A percentile compares a stretch with the other conserved stretches of the same genome.
These are phyloP conservation scores for Aspergillus transmontanensis DNA, from an alignment of 2,329 filamentous ascomycete genomes.

Conservation along the genomic window DNA sequence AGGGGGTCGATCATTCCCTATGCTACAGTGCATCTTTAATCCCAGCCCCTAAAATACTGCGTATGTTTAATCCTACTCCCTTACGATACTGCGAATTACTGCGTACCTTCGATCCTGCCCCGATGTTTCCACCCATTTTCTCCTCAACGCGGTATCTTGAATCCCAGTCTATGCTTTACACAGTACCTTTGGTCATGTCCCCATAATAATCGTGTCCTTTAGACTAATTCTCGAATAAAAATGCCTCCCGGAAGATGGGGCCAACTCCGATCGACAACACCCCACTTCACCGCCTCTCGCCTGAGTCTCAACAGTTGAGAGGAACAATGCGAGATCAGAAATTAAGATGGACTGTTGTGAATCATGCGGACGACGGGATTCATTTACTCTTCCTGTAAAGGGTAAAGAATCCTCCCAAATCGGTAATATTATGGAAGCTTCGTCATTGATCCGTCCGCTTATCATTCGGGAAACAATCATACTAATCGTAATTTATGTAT, in stretches of 20 bases:
- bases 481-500: neutral
- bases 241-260: neutral
- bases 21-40: neutral
- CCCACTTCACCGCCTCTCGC: constrained; percentile 23
- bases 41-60: neutral
- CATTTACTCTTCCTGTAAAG: constrained; percentile 1
- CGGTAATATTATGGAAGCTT: neutral
- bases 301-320: constrained; percentile 21
- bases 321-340: constrained; percentile 2
- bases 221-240: neutral
- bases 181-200: neutral
- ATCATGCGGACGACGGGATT: neutral
- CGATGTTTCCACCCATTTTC: neutral
- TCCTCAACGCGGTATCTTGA: neutral
- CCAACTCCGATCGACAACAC: constrained; percentile 20
- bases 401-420: neutral
- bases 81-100: neutral
- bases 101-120: neutral
- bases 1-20: neutral
- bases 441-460: constrained; percentile 1
- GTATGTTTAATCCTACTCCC: neutral
- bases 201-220: neutral
- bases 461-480: neutral
- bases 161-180: neutral
- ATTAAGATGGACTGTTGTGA: neutral